Base-by-base conservation (phyloP, 768 basidiomycete genomes). In the Cystoderma amianthinum region DNA sequence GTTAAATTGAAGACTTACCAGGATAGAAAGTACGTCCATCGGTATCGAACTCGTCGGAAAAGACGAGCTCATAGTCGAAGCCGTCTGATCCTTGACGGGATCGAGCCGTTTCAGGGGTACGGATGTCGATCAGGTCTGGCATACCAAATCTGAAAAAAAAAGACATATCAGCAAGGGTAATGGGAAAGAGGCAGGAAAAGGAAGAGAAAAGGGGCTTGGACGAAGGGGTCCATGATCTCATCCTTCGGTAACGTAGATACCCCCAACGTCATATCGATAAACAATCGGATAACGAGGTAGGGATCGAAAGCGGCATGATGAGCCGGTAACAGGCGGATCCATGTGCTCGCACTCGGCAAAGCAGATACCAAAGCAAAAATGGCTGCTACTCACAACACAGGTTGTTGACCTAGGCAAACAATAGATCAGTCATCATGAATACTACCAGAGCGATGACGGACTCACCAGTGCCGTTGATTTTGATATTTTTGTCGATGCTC, bases 71-170 rank as follows among this genome's bases (percentile, higher is more conserved):
- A 54, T 90, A 92, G 0, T 69, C 53, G 28, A 78, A 40, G 3
- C 84, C 82, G 58, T 93, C 88, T 48, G 73, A 86, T 2, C 89
- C 89, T 2, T 68, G 82, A 16, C 84, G 69, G 1, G 75, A 68
- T 45, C 66, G 68, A 2, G 77, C 86, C 2, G 43, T 39, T 0
- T 60, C 45, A 0, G 90, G 90, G 2, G 91, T 95, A 12, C 76
- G 76, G 2, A 54, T 39, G 62, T 95, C 91, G 52, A 94, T 75
- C 22, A 84, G 61, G 6, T 69, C 60, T 0, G 79, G 79, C 60
- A 86, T 69, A 43, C 67, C n/a, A n/a, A n/a, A n/a, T n/a, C n/a
- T n/a, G n/a, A n/a, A n/a, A n/a, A n/a, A n/a, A n/a, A n/a, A n/a
- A n/a, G n/a, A n/a, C n/a, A n/a, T n/a, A n/a, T n/a, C n/a, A n/a